Evolutionary conservation across 345 rosid species (phyloP), one percentile per base, ranked within the genome.

Genomic region (Eucalyptus erythrocorys): DNA sequence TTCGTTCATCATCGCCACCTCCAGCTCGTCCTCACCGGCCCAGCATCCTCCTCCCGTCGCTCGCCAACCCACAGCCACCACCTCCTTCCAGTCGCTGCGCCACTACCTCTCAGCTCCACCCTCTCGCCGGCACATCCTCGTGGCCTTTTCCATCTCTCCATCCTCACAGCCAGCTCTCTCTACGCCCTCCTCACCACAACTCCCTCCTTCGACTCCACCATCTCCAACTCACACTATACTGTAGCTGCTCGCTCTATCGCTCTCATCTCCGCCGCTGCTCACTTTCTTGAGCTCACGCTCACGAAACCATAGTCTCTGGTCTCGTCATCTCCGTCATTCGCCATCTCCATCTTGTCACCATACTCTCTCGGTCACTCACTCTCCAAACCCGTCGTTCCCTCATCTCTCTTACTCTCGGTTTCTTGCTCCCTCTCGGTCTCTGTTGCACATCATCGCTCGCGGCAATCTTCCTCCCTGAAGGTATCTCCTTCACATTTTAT

Each of bases 61-160:
- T 57, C 14, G 3, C 64, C 64, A 57, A 57, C 13, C 64, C 64
- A 57, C 0, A 0, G 64, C 64, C n/a, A 57, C n/a, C 64, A 0
- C 64, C 64, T 57, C 64, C 64, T 24, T 57, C 64, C 14, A 26
- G 64, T 57, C 64, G 14, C 64, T 57, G 30, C 61, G 13, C 13
- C 61, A 57, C 61, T 0, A 57, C 61, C 30, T 57, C 3, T 55
- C 61, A 55, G 61, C 61, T 4, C 61, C 0, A 2, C 30, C 0
- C 4, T 50, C 55, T 51, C 24, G 55, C 55, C 0, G 24, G 24
- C 0, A 19, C 10, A 24, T 51, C 55, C 55, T 51, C 55, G 1
- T 51, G 10, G 10, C 55, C 55, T 51, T 51, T 19, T 51, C 55
- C 55, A 51, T 51, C 55, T 7, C 55, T 3, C 55, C 55, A 51